Percentiles rank a stretch among this genome's conserved stretches.
Conservation (phyloP, 2,329 filamentous ascomycete species). For the Fusarium bactridioides region DNA sequence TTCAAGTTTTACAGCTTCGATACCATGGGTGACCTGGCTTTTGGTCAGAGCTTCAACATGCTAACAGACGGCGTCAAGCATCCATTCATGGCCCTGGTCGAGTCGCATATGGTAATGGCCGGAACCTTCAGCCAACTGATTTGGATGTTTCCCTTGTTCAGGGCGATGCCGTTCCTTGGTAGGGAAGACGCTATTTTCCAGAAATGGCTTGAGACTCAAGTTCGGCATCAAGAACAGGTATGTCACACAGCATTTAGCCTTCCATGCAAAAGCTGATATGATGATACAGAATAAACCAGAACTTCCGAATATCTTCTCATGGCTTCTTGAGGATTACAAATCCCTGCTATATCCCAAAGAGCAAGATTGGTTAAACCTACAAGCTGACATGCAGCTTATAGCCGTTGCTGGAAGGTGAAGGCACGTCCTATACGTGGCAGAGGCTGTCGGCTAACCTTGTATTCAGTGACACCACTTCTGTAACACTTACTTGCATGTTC, state of each 20-base stretch:
- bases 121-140: background rate
- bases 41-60: background rate
- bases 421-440: accelerated
- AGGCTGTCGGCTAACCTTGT: accelerated
- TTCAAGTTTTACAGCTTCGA: background rate
- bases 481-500: background rate
- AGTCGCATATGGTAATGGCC: background rate
- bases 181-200: background rate
- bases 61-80: background rate
- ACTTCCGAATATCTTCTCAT: background rate
- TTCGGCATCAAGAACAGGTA: background rate
- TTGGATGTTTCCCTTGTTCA: background rate
- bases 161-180: background rate
- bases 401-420: background rate
- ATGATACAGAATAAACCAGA: accelerated
- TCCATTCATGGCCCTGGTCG: background rate
- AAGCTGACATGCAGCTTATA: background rate
- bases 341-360: background rate
- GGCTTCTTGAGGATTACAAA: background rate
- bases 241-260: accelerated
- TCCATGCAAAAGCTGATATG: accelerated
- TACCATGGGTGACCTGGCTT: background rate
- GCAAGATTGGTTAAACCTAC: background rate
- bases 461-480: background rate
- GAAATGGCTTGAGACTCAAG: background rate